phyloP scores from a whole-genome alignment of 345 rosid species.

The Gossypium longicalyx region DNA sequence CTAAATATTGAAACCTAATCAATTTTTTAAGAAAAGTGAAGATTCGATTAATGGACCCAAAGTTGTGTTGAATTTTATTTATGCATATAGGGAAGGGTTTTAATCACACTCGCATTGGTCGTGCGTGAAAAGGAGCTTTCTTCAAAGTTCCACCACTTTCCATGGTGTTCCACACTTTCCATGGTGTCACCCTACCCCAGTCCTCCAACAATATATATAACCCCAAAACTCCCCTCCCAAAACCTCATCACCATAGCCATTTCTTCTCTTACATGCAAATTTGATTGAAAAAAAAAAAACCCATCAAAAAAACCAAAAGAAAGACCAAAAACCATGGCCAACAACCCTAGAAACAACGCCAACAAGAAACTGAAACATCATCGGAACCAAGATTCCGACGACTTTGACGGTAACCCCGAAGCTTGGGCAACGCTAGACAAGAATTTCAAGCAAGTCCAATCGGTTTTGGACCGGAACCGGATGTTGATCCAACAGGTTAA shows the following conservation, averaged over 20 bases:
- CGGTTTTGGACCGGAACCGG: conserved; percentile 79
- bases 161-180: background rate
- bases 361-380: conserved; percentile 19
- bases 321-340: conserved; percentile 23
- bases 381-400: conserved; percentile 30
- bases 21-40: no score
- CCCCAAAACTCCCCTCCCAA: background rate
- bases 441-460: conserved; percentile 61
- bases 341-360: conserved; percentile 3
- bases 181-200: background rate
- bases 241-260: background rate
- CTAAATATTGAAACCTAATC: no score
- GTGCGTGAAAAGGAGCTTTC: background rate
- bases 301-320: background rate
- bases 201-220: background rate
- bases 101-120: background rate
- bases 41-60: no score
- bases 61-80: no score
- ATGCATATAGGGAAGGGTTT: background rate
- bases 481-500: conserved; percentile 73
- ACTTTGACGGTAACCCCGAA: conserved; percentile 45
- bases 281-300: background rate
- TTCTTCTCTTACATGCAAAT: conserved; percentile 2
- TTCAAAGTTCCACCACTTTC: background rate
- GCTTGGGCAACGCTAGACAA: conserved; percentile 55